phyloP scores from a whole-genome alignment of 1,139 yeast species.

The Spathaspora sp. region DNA sequence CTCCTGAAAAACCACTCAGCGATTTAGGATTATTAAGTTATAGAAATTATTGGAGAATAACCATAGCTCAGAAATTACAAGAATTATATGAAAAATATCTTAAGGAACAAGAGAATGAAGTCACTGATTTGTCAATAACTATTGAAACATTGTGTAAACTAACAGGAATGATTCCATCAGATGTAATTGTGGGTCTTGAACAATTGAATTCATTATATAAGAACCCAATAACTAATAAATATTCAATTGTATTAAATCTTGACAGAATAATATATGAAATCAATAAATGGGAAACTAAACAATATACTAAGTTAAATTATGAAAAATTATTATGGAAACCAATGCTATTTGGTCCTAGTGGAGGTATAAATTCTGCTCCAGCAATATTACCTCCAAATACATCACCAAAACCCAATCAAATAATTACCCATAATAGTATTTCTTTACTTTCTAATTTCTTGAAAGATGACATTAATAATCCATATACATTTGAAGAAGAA shows the following conservation, averaged over 20 bases:
- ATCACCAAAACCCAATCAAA: background rate
- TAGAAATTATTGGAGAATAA: slow-evolving; percentile 80
- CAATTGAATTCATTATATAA: slow-evolving; percentile 62
- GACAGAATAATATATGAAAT: slow-evolving; percentile 44
- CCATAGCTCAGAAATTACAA: slow-evolving; percentile 48
- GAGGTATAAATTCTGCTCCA: slow-evolving; percentile 68
- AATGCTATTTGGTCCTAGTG: slow-evolving; percentile 78
- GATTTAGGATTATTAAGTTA: slow-evolving; percentile 85
- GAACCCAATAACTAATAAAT: slow-evolving; percentile 41
- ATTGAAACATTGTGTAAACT: slow-evolving; percentile 60
- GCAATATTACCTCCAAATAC: slow-evolving; percentile 20
- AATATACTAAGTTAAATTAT: slow-evolving; percentile 52
- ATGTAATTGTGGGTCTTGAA: slow-evolving; percentile 84
- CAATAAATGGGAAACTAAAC: slow-evolving; percentile 54
- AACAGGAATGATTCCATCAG: slow-evolving; percentile 88
- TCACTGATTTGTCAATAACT: slow-evolving; percentile 32
- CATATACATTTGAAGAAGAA: slow-evolving; percentile 56
- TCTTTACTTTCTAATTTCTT: slow-evolving; percentile 55
- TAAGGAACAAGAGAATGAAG: slow-evolving; percentile 1
- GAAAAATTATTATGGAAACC: slow-evolving; percentile 73
- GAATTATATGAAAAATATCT: slow-evolving; percentile 29
- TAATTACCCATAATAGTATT: slow-evolving; percentile 41
- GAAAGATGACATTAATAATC: slow-evolving; percentile 64
- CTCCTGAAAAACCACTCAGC: slow-evolving; percentile 93
- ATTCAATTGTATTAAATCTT: slow-evolving; percentile 56